These are phyloP conservation scores for Rhizopogon vulgaris DNA, from an alignment of 768 basidiomycete species.

Conservation along the genomic window DNA sequence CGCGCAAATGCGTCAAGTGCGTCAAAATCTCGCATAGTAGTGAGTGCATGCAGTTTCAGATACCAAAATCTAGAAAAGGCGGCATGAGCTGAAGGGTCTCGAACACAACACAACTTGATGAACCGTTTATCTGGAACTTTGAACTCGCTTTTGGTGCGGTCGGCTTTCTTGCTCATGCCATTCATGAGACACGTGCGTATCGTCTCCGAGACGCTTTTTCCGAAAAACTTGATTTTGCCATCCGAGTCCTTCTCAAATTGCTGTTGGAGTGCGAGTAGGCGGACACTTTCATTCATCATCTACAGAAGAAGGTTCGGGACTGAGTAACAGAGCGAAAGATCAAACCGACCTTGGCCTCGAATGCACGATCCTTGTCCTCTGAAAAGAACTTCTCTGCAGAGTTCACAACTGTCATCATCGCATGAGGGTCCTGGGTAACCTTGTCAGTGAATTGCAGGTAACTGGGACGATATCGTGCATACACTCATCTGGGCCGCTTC, in stretches of 20 bases:
- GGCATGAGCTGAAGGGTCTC: not conserved
- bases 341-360: slow-evolving; percentile 80
- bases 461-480: slow-evolving; percentile 9
- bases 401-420: slow-evolving; percentile 67
- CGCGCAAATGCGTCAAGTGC: slow-evolving; percentile 80
- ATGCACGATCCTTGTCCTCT: slow-evolving; percentile 86
- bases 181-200: slow-evolving; percentile 72
- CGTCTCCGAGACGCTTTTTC: slow-evolving; percentile 82
- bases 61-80: slow-evolving; percentile 76
- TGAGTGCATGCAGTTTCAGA: slow-evolving; percentile 79
- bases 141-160: slow-evolving; percentile 84
- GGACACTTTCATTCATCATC: slow-evolving; percentile 87
- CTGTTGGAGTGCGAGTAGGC: slow-evolving; percentile 76
- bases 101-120: slow-evolving; percentile 11
- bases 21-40: slow-evolving; percentile 78
- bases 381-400: slow-evolving; percentile 89
- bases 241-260: slow-evolving; percentile 82
- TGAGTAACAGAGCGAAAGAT: not conserved
- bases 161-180: slow-evolving; percentile 80
- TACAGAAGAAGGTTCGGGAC: slow-evolving; percentile 22
- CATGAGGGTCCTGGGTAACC: slow-evolving; percentile 55
- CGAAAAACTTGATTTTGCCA: slow-evolving; percentile 74
- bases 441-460: slow-evolving; percentile 1
- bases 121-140: slow-evolving; percentile 94
- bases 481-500: slow-evolving; percentile 71